Conservation (phyloP, 495 filamentous ascomycete genomes). For the Immersiella caudata region DNA sequence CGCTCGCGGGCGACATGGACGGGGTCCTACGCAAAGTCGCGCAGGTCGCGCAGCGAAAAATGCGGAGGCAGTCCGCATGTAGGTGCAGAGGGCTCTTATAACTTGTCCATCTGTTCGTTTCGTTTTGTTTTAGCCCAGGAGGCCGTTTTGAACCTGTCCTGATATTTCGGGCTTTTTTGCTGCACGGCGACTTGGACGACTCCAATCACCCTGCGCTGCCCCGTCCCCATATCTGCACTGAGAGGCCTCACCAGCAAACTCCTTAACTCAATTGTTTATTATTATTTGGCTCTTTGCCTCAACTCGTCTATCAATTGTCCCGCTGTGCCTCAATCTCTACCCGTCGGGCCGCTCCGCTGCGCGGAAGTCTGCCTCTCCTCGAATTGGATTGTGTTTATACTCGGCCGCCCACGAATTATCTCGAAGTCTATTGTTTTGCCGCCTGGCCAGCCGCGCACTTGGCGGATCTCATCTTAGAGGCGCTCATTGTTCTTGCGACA, state of each 20-base stretch:
- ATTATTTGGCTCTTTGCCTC: conserved; percentile 6
- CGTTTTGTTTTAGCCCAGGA: conserved; percentile 9
- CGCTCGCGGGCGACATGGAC: conserved; percentile 28
- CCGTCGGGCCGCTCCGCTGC: neutral
- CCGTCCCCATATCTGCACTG: neutral
- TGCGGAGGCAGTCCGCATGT: conserved; percentile 6
- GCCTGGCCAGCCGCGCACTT: neutral
- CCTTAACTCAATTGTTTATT: conserved; percentile 1
- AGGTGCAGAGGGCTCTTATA: conserved; percentile 10
- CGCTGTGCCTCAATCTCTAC: neutral
- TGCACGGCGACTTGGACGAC: neutral
- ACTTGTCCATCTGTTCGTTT: conserved; percentile 16
- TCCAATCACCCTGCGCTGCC: conserved; percentile 9
- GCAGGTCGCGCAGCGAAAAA: conserved; percentile 16
- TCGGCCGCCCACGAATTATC: conserved; percentile 5
- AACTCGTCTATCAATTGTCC: neutral
- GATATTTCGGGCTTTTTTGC: conserved; percentile 12
- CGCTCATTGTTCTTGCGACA: conserved; percentile 30
- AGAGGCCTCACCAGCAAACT: conserved; percentile 1
- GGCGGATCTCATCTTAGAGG: neutral
- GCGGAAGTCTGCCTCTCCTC: neutral
- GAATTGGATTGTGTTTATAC: neutral
- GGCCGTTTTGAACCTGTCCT: conserved; percentile 3
- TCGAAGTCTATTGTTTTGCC: conserved; percentile 25
- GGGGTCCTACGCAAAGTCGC: conserved; percentile 21